Percentiles rank a stretch among this genome's conserved stretches.
These are phyloP conservation scores for Eucalyptus regnans DNA, from an alignment of 345 rosid species.

Conservation along the genomic window DNA sequence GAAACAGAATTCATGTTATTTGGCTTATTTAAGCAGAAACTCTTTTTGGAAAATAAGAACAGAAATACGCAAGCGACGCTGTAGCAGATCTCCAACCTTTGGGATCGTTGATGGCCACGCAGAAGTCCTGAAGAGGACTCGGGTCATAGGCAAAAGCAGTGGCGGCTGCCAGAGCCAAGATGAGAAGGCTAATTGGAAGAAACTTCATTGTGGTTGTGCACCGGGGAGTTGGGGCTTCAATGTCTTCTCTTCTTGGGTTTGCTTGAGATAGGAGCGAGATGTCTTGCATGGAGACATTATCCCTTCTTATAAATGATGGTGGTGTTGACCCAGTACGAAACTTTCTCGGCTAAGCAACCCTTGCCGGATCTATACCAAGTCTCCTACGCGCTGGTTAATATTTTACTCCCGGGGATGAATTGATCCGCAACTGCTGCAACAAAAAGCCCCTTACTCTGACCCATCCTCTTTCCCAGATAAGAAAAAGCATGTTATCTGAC, in stretches of 20 bases:
- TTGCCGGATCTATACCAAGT: not conserved
- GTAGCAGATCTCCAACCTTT: not conserved
- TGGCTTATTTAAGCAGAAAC: not conserved
- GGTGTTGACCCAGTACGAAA: not conserved
- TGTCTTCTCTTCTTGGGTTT: not conserved
- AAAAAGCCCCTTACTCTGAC: not conserved
- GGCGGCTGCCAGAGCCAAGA: not conserved
- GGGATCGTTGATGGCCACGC: not conserved
- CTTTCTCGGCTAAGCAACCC: not conserved
- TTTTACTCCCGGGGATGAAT: not conserved
- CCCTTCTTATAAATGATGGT: not conserved
- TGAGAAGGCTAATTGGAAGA: not conserved
- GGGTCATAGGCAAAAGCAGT: not conserved
- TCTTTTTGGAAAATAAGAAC: not conserved
- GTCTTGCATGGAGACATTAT: not conserved
- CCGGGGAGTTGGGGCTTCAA: not conserved
- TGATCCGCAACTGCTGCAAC: not conserved
- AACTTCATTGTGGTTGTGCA: not conserved
- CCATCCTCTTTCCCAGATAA: not conserved
- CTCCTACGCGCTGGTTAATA: not conserved
- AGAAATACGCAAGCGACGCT: not conserved
- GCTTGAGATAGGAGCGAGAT: not conserved
- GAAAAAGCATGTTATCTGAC: not conserved
- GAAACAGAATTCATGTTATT: not conserved
- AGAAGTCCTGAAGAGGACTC: not conserved